Base-by-base conservation (phyloP, 2,329 filamentous ascomycete species). In the Eutypella sp. region DNA sequence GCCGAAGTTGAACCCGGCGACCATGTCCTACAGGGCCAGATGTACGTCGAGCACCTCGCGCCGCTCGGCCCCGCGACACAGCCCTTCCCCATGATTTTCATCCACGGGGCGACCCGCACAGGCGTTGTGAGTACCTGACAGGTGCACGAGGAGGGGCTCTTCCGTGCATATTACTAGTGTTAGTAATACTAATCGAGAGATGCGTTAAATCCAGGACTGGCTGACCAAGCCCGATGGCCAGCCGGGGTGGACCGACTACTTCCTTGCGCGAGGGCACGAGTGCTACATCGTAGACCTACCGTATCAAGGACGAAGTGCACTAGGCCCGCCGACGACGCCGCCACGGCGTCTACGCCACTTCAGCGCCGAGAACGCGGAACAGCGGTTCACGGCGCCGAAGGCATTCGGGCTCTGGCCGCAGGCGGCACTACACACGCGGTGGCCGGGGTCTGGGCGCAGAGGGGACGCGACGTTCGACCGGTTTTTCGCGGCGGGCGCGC, bases 31-130 rank as follows among this genome's bases (percentile, higher is more conserved):
- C 58, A 58, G 23, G 56, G 53, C 11, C 76, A 79, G 62, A 75
- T 79, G 66, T 79, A 79, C 51, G 73, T 78, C 23, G 76, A 79
- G 61, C 66, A 65, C 45, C 63, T 78, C 15, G 51, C 54, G 6
- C 71, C 73, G 13, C 48, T 55, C 5, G 20, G 40, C 9, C 58
- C 56, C 27, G 54, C 47, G 25, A 52, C 41, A 33, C 57, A 57
- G 39, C 36, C 48, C 3, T 54, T 47, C 27, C 70, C 71, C 1
- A 57, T 74, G 27, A 55, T 74, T 22, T 61, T 74, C 43, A 67
- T 74, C 40, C 68, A 72, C 34, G 72, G 72, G 18, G 59, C 63
- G 41, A 68, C 59, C 9, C 64, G 69, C 50, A 69, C 69, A 3
- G 70, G 69, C 19, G 67, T 58, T 42, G 68, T 66, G 56, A 61